These are phyloP conservation scores for Yamadazyma insecticola DNA, from an alignment of 805 yeast genomes.

Conservation along the genomic window DNA sequence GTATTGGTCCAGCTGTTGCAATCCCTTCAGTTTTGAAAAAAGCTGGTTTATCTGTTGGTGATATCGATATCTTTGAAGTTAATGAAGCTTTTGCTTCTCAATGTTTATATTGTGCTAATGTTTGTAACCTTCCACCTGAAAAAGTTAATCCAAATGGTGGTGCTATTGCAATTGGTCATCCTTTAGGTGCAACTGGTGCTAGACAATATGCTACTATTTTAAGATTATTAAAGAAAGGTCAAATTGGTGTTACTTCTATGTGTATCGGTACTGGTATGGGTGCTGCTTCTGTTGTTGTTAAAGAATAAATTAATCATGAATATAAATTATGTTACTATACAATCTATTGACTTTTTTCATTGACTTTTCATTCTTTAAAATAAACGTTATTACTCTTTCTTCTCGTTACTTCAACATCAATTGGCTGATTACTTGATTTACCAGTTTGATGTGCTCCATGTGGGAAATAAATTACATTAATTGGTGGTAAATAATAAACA, in stretches of 20 bases:
- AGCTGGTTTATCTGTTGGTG: constrained; percentile 54
- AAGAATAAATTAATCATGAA: constrained; percentile 46
- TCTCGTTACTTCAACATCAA: constrained; percentile 7
- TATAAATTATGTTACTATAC: not conserved
- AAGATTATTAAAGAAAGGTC: constrained; percentile 72
- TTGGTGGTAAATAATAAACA: constrained; percentile 51
- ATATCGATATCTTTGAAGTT: constrained; percentile 76
- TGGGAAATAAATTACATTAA: constrained; percentile 52
- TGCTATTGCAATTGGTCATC: constrained; percentile 95
- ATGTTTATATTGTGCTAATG: constrained; percentile 69
- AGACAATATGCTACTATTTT: constrained; percentile 88
- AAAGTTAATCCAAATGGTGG: constrained; percentile 87
- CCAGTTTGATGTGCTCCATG: constrained; percentile 45
- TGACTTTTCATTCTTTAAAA: constrained; percentile 10
- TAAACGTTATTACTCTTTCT: constrained; percentile 23
- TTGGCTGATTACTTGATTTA: constrained; percentile 7
- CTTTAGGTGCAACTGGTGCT: constrained; percentile 64
- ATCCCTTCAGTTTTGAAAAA: constrained; percentile 77
- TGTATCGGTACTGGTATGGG: constrained; percentile 99
- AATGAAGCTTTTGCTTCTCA: constrained; percentile 98
- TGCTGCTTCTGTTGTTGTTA: constrained; percentile 83
- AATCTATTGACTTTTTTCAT: not conserved
- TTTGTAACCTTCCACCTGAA: constrained; percentile 58
- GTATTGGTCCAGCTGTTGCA: constrained; percentile 95
- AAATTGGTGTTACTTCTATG: constrained; percentile 91